Percentiles rank a stretch among this genome's conserved stretches.
These are phyloP conservation scores for Prunus kanzakura DNA, from an alignment of 306 rosid species.

Conservation along the genomic window DNA sequence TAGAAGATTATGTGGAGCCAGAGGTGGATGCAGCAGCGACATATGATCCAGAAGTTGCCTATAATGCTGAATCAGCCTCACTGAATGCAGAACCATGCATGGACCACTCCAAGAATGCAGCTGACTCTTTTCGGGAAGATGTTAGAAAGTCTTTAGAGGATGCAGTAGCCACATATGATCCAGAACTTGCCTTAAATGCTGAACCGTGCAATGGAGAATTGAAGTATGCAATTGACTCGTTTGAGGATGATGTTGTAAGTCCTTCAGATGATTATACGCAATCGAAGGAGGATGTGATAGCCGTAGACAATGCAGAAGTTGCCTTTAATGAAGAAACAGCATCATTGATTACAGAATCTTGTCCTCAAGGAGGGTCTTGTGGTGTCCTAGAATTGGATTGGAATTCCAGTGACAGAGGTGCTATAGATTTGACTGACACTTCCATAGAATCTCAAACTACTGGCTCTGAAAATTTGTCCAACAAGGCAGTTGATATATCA, in stretches of 20 bases:
- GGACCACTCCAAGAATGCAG: conserved; percentile 16
- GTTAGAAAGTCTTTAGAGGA: conserved; percentile 12
- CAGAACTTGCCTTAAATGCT: conserved; percentile 26
- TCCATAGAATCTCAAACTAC: conserved; percentile 19
- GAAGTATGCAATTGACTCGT: conserved; percentile 1
- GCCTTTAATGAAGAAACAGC: conserved; percentile 17
- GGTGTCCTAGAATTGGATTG: background rate
- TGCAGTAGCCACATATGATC: background rate
- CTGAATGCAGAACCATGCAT: conserved; percentile 21
- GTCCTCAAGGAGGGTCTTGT: conserved; percentile 24
- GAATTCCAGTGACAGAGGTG: conserved; percentile 11
- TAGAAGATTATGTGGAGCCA: conserved; percentile 1
- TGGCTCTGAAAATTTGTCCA: conserved; percentile 9
- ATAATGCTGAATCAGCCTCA: conserved; percentile 21
- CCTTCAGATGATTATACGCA: conserved; percentile 10
- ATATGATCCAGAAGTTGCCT: conserved; percentile 21
- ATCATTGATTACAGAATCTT: conserved; percentile 19
- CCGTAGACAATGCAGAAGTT: conserved; percentile 27
- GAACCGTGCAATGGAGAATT: conserved; percentile 12
- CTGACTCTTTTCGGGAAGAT: conserved; percentile 22
- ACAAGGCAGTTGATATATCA: conserved; percentile 19
- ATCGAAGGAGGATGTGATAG: conserved; percentile 23
- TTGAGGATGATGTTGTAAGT: conserved; percentile 18
- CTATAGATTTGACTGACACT: background rate
- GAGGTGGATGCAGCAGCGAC: conserved; percentile 20